phyloP scores from a whole-genome alignment of 345 rosid species.

The Acer campestre region DNA sequence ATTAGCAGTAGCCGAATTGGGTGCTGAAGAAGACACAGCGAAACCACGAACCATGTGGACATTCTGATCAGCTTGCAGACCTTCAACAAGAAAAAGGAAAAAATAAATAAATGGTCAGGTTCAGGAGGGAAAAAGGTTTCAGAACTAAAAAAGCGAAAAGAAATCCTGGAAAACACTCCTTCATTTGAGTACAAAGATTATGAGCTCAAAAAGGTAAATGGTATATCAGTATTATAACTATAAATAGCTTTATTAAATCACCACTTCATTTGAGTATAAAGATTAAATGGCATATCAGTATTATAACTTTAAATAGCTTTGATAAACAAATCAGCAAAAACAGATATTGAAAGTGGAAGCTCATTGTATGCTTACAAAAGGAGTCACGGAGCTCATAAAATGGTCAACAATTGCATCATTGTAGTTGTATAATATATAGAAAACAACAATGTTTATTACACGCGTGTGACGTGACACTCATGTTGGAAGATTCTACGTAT shows the following conservation, averaged over 20 bases:
- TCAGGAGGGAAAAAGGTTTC: neutral
- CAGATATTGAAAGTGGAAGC: too few species aligned
- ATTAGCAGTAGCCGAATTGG: conserved; percentile 49
- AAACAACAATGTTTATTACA: neutral
- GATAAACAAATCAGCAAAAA: neutral
- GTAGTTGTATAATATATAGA: neutral
- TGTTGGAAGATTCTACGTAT: too few species aligned
- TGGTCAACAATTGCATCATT: neutral
- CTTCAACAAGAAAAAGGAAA: conserved; percentile 37
- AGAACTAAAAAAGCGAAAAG: neutral
- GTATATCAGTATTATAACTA: neutral
- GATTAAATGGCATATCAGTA: too few species aligned
- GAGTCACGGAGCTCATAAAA: neutral
- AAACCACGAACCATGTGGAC: conserved; percentile 89
- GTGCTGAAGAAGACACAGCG: conserved; percentile 54
- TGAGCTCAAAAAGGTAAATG: neutral
- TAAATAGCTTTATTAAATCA: neutral
- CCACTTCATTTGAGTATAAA: too few species aligned
- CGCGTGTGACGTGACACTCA: too few species aligned
- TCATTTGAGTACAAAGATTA: neutral
- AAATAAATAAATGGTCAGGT: neutral
- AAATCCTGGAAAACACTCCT: neutral
- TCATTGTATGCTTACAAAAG: neutral
- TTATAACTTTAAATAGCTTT: neutral
- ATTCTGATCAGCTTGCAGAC: conserved; percentile 92